A percentile compares a stretch with the other conserved stretches of the same genome.
Evolutionary conservation across 805 yeast genomes (phyloP).

Genomic region (Pichia occidentalis): DNA sequence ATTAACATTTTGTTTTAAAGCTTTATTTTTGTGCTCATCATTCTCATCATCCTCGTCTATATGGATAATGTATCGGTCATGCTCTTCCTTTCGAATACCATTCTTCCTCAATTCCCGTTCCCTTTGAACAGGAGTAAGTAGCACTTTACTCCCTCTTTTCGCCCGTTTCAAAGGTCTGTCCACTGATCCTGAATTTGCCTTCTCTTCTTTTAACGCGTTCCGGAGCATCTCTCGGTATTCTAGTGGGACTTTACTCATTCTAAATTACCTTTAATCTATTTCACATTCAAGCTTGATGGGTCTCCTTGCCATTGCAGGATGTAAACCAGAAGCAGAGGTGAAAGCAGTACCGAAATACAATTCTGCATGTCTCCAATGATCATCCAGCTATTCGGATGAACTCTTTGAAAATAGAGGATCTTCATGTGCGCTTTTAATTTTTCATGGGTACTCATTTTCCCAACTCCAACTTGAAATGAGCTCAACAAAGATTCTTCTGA

Average conservation of each 20-base stretch:
- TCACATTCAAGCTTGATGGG: too few species aligned
- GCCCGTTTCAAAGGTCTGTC: slow-evolving; percentile 23
- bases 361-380: too few species aligned
- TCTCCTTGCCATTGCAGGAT: too few species aligned
- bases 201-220: slow-evolving; percentile 15
- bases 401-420: too few species aligned
- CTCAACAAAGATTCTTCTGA: too few species aligned
- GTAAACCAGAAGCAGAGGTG: too few species aligned
- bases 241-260: slow-evolving; percentile 12
- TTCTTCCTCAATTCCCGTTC: slow-evolving; percentile 6
- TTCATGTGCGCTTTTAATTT: too few species aligned
- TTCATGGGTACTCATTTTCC: too few species aligned
- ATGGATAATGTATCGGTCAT: slow-evolving; percentile 8
- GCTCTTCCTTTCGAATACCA: neutral
- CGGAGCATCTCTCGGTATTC: slow-evolving; percentile 21
- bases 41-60: slow-evolving; percentile 8
- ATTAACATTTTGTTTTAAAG: too few species aligned
- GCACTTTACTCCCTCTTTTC: slow-evolving; percentile 4
- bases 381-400: too few species aligned
- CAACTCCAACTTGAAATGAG: too few species aligned
- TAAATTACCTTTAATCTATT: neutral
- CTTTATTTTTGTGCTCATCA: slow-evolving; percentile 10
- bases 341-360: too few species aligned
- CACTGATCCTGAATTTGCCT: neutral
- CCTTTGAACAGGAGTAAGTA: slow-evolving; percentile 9